Base-by-base conservation (phyloP, 164 flowering plant genomes). In the Saururus chinensis region DNA sequence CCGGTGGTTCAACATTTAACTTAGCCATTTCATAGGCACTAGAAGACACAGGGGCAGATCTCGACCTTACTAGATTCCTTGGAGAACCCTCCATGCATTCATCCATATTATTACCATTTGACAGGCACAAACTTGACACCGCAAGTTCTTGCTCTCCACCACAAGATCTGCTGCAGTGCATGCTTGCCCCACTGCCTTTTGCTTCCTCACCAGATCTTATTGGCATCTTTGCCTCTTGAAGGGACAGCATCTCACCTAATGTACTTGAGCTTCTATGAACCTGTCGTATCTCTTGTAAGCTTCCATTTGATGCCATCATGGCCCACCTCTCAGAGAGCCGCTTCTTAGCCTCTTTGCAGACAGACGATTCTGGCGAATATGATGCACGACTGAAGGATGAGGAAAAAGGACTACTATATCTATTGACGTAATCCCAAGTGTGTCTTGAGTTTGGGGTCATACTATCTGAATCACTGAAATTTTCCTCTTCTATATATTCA, bases 241-340 rank as follows among this genome's bases (percentile, higher is more conserved):
- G 90, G 40, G 96, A 89, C 75, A 93, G 96, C 97, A 93, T 90
- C 70, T 93, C 99, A 48, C 96, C 97, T 67, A 93, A 68, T 53
- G 99, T 88, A 70, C 85, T 87, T 19, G 99, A 87, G 77, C 84
- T 82, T 76, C 86, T 83, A 48, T 82, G 75, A 4, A 74, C 68
- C 61, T 77, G 85, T 66, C 77, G 79, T 56, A 78, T 91, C 56
- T 90, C 92, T 61, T 70, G 84, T 68, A 63, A 66, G 65, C 67
- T 80, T 42, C 80, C 79, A 75, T 77, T 81, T 49, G 79, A 75
- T 65, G 92, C 64, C 87, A 85, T 82, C 85, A 87, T 65, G 30
- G 92, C 87, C 99, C 97, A 88, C 76, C 97, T 85, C 72, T 85
- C 96, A 56, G 99, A 93, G 55, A 90, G 91, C 11, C 96, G 84